A percentile compares a stretch with the other conserved stretches of the same genome.
Evolutionary conservation across 345 rosid genomes (phyloP).

Genomic region (Viola odorata): DNA sequence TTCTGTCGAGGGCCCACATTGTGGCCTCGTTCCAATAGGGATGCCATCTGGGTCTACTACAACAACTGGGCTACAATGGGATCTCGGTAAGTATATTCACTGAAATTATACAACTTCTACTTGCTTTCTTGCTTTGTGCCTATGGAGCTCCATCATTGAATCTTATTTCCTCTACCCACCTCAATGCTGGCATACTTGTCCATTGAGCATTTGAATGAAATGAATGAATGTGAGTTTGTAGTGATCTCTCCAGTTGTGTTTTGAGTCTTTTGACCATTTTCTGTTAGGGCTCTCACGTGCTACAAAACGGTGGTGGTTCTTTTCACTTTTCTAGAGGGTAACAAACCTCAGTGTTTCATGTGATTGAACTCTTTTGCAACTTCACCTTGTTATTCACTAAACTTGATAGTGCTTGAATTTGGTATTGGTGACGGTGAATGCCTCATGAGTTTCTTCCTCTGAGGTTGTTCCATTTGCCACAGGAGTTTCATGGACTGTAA

Average conservation of each 20-base stretch:
- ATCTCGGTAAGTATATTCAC: conserved; percentile 57
- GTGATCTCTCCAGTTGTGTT: too few relatives aligned
- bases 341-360: neutral
- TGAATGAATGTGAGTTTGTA: too few relatives aligned
- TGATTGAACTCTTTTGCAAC: neutral
- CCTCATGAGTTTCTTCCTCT: neutral
- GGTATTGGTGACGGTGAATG: neutral
- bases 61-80: conserved; percentile 85
- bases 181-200: too few relatives aligned
- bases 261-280: neutral
- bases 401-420: neutral
- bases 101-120: neutral
- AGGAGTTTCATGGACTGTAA: neutral
- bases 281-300: neutral
- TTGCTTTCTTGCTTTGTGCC: conserved; percentile 2
- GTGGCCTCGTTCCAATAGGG: conserved; percentile 89
- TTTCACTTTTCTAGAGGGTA: neutral
- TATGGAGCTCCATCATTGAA: neutral
- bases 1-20: conserved; percentile 74
- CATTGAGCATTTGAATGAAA: too few relatives aligned
- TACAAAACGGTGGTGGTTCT: neutral
- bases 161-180: neutral
- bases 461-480: neutral
- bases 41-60: conserved; percentile 61
- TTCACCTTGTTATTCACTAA: neutral